phyloP scores from a whole-genome alignment of 768 basidiomycete species.

The Kwoniella sp. region DNA sequence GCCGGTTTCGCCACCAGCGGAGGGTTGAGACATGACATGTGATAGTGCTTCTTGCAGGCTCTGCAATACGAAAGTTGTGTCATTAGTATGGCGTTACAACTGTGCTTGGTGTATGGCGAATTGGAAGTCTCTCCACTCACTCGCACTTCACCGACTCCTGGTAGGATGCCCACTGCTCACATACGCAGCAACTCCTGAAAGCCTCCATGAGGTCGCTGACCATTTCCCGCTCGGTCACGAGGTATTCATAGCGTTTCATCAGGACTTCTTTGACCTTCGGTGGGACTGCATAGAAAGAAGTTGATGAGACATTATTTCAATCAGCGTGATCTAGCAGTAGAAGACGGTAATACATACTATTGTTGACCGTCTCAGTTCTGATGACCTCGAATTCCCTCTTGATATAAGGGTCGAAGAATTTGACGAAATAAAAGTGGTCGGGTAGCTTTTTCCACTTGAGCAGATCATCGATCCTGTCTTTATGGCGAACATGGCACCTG shows the following conservation, averaged over 20 bases:
- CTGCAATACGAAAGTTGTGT: constrained; percentile 26
- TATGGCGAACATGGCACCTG: constrained; percentile 89
- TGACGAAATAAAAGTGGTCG: constrained; percentile 94
- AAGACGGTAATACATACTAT: constrained; percentile 65
- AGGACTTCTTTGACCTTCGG: constrained; percentile 76
- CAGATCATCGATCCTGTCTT: constrained; percentile 91
- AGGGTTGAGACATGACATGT: constrained; percentile 91
- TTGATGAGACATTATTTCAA: background rate
- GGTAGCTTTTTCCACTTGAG: constrained; percentile 90
- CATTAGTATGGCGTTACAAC: background rate
- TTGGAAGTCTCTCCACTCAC: constrained; percentile 35
- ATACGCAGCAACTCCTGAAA: constrained; percentile 81
- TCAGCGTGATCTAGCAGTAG: background rate
- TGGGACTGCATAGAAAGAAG: constrained; percentile 64
- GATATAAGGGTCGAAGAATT: constrained; percentile 95
- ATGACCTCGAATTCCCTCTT: constrained; percentile 98
- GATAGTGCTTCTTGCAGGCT: constrained; percentile 84
- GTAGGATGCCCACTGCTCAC: constrained; percentile 86
- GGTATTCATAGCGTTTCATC: constrained; percentile 83
- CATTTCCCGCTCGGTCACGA: constrained; percentile 91
- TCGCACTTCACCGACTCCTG: constrained; percentile 60
- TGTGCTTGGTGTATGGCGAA: background rate
- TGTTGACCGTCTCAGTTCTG: constrained; percentile 78
- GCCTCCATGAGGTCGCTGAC: constrained; percentile 85
- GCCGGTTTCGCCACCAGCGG: constrained; percentile 88